Base-by-base conservation (phyloP, 495 filamentous ascomycete genomes). In the Parathielavia appendiculata region DNA sequence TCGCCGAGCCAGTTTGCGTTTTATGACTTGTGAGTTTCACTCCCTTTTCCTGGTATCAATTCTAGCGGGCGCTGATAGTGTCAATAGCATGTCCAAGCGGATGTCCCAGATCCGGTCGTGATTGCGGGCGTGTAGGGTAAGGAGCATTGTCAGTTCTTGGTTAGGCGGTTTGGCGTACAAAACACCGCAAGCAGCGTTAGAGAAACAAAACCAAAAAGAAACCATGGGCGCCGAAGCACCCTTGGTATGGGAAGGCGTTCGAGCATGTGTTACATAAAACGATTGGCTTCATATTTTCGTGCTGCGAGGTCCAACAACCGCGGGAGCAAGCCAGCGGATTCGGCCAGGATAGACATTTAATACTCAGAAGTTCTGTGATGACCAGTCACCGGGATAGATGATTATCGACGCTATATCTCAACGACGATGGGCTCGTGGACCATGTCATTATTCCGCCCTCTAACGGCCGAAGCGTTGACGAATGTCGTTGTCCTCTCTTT, bases 1-100 rank as follows among this genome's bases (percentile, higher is more conserved):
- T 83, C 81, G 62, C 91, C 93, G 5, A 92, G 86, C 77, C 95
- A 97, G 68, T 97, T 98, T 76, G 90, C 93, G 9, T 98, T 98
- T 81, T 98, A 96, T 75, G 88, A 95, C 65, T 98, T 97, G 91
- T 96, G 79, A 83, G 88, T 85, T 63, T 23, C 5, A 2, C 38
- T 7, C 36, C 16, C 49, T 14, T n/a, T 48, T 13, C 11, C 1
- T 44, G 0, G 11, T 10, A 19, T 44, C n/a, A 17, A 8, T 0
- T 14, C 17, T 38, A 60, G 17, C 0, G 19, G 6, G 23, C 44
- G 43, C 71, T 75, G 73, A 76, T 63, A 11, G 0, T 12, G 30
- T 49, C 19, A 23, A 57, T 43, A 79, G 77, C 66, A 79, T 80
- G 77, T 76, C 77, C 13, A 74, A 69, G 68, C 69, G 73, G 55